These are phyloP conservation scores for Xylaria curta DNA, from an alignment of 495 filamentous ascomycete genomes.

Conservation along the genomic window DNA sequence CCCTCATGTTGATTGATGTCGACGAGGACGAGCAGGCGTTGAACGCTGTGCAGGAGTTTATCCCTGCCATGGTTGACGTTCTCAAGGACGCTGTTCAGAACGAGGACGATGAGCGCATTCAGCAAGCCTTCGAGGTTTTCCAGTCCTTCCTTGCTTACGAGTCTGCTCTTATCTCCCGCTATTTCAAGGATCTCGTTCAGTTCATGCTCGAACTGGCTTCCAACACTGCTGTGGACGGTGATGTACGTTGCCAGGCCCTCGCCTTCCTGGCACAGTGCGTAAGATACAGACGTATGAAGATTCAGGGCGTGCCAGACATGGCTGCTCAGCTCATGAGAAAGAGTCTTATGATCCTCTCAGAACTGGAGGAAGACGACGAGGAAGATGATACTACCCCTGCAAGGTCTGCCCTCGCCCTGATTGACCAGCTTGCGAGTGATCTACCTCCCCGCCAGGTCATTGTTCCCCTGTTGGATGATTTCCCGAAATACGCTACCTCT, in stretches of 20 bases:
- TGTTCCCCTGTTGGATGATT: constrained; percentile 84
- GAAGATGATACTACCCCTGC: constrained; percentile 93
- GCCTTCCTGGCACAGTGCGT: constrained; percentile 93
- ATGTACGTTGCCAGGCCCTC: constrained; percentile 86
- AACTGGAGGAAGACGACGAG: constrained; percentile 79
- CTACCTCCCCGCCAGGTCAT: constrained; percentile 94
- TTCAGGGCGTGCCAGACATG: constrained; percentile 78
- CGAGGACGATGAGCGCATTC: constrained; percentile 81
- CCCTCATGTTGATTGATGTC: constrained; percentile 84
- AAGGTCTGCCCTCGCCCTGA: constrained; percentile 81
- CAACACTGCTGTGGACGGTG: constrained; percentile 77
- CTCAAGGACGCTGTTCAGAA: constrained; percentile 80
- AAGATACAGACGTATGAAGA: constrained; percentile 91
- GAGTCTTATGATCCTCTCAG: constrained; percentile 84
- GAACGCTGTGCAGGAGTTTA: constrained; percentile 71
- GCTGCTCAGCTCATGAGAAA: constrained; percentile 86
- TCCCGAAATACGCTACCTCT: constrained; percentile 79
- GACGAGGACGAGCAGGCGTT: constrained; percentile 80
- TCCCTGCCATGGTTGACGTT: constrained; percentile 89
- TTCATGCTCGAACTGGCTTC: constrained; percentile 92
- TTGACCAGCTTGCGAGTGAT: constrained; percentile 86
- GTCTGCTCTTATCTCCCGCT: constrained; percentile 76
- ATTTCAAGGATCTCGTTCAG: constrained; percentile 88
- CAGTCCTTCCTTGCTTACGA: constrained; percentile 94
- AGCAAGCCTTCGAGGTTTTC: constrained; percentile 95